A percentile compares a stretch with the other conserved stretches of the same genome.
phyloP scores from a whole-genome alignment of 257 asterid species.

The Fraxinus quadrangulata region DNA sequence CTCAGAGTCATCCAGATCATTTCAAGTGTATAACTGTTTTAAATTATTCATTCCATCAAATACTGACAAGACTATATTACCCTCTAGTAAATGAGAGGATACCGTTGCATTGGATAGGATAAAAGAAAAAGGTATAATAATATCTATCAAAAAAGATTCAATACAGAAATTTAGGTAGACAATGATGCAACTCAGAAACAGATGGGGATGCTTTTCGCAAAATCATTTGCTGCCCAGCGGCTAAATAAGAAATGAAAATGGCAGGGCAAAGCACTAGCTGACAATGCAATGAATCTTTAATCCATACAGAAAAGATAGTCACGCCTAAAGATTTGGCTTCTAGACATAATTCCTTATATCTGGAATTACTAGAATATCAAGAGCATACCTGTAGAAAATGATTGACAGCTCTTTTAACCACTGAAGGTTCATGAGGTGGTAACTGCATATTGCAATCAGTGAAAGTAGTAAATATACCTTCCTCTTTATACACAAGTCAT shows the following conservation, averaged over 20 bases:
- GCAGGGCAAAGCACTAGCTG: background rate
- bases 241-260: background rate
- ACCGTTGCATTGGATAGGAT: too few relatives aligned
- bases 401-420: conserved; percentile 80
- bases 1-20: background rate
- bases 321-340: background rate
- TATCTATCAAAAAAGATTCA: background rate
- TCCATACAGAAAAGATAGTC: background rate
- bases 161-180: background rate
- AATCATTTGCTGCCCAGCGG: background rate
- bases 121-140: background rate
- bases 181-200: background rate
- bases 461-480: conserved; percentile 5
- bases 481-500: background rate
- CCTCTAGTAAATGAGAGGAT: background rate
- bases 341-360: background rate
- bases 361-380: conserved; percentile 14
- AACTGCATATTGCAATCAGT: conserved; percentile 51
- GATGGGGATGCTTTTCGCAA: background rate
- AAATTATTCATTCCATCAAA: background rate
- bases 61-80: background rate
- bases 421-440: conserved; percentile 82
- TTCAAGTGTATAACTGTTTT: background rate
- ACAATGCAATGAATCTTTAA: background rate
- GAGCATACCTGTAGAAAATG: conserved; percentile 76